Conservation (phyloP, 495 filamentous ascomycete genomes). For the Parathielavia hyrcaniae region DNA sequence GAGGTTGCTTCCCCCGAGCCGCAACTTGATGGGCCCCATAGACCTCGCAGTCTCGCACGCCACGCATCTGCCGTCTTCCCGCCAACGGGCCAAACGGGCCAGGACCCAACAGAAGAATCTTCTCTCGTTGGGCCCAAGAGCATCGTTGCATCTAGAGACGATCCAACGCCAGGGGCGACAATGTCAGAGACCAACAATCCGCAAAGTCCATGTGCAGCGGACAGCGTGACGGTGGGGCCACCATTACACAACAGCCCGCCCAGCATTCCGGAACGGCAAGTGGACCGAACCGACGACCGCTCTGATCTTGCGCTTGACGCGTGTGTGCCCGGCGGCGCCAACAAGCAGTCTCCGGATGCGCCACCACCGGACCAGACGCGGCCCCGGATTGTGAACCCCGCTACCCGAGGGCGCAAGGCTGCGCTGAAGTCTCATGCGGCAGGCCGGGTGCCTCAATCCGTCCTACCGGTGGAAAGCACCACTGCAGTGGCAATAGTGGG, state of each 20-base stretch:
- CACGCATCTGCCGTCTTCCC: not conserved
- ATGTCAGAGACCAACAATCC: not conserved
- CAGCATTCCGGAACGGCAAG: not conserved
- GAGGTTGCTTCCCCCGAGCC: not conserved
- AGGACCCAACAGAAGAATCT: not conserved
- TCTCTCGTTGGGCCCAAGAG: not conserved
- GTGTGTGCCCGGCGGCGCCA: not conserved
- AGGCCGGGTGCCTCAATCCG: constrained; percentile 39
- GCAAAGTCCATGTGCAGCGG: not conserved
- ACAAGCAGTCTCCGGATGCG: not conserved
- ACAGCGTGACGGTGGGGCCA: not conserved
- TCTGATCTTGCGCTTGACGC: not conserved
- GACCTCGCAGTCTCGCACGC: constrained; percentile 2
- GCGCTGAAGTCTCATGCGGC: constrained; percentile 44
- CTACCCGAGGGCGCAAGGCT: constrained; percentile 46
- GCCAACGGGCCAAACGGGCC: not conserved
- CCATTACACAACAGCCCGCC: constrained; percentile 5
- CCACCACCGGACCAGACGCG: constrained; percentile 6
- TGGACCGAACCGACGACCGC: constrained; percentile 3
- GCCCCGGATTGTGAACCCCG: constrained; percentile 37
- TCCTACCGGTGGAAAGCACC: constrained; percentile 30
- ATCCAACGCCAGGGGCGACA: not conserved
- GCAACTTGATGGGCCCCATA: not conserved
- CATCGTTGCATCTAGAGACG: constrained; percentile 1
- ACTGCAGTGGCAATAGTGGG: constrained; percentile 1